phyloP scores from a whole-genome alignment of 108 stramenopile genomes.

The Fragilariopsis cylindrus region DNA sequence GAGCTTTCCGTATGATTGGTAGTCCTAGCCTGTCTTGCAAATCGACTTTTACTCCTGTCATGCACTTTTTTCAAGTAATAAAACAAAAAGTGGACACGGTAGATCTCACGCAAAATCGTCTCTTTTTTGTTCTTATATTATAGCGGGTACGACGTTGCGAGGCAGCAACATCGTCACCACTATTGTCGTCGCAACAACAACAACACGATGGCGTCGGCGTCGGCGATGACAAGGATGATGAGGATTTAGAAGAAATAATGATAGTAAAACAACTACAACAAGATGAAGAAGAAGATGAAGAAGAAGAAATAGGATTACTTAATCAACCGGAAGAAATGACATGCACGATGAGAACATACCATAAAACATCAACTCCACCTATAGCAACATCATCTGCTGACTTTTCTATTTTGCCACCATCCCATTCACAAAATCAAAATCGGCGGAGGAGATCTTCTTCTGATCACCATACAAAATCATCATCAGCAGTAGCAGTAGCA shows the following conservation, averaged over 20 bases:
- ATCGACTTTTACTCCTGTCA: too few species aligned
- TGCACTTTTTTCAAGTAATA: neutral
- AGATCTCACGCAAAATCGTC: neutral
- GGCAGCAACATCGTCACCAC: neutral
- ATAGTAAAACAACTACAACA: neutral
- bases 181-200: neutral
- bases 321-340: slow-evolving; percentile 27
- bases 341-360: slow-evolving; percentile 39
- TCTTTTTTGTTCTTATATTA: neutral
- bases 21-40: too few species aligned
- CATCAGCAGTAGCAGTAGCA: too few species aligned
- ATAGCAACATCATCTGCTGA: too few species aligned
- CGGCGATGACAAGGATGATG: too few species aligned
- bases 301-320: neutral
- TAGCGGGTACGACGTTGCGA: slow-evolving; percentile 6
- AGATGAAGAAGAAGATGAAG: neutral
- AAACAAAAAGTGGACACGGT: neutral
- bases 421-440: too few species aligned
- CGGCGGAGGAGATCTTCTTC: too few species aligned
- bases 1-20: too few species aligned
- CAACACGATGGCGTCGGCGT: too few species aligned
- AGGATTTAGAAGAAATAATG: too few species aligned
- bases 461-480: too few species aligned
- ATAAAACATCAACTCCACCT: neutral
- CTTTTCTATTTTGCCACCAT: too few species aligned